A percentile compares a stretch with the other conserved stretches of the same genome.
phyloP scores from a whole-genome alignment of 2,329 filamentous ascomycete species.

The Neofusicoccum umdonicola region DNA sequence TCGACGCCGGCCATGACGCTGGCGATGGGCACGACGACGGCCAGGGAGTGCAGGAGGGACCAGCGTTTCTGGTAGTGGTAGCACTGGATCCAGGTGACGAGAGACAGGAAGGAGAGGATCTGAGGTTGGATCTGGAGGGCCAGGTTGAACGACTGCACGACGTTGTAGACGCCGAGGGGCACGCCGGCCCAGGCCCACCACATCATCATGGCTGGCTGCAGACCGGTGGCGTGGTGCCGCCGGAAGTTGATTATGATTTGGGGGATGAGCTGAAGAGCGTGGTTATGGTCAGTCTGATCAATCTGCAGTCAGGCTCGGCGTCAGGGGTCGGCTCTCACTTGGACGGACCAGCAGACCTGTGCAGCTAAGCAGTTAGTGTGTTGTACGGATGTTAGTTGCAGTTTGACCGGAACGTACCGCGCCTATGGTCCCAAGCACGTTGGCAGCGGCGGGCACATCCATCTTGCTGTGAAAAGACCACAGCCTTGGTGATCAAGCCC shows the following conservation, averaged over 20 bases:
- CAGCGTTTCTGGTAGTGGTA: conserved; percentile 51
- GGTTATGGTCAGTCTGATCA: not conserved
- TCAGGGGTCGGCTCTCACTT: conserved; percentile 39
- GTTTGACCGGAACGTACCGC: conserved; percentile 45
- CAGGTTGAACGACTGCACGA: conserved; percentile 53
- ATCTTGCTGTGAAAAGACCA: conserved; percentile 33
- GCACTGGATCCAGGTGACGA: conserved; percentile 57
- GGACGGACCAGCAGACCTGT: conserved; percentile 62
- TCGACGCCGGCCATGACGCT: conserved; percentile 60
- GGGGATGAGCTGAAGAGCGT: conserved; percentile 56
- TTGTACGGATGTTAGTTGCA: not conserved
- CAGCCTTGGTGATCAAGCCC: not conserved
- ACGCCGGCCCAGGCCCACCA: conserved; percentile 68
- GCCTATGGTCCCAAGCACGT: conserved; percentile 59
- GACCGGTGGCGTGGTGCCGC: conserved; percentile 62
- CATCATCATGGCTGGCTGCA: conserved; percentile 71
- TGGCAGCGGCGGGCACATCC: conserved; percentile 56
- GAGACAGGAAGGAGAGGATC: conserved; percentile 52
- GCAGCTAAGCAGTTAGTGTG: not conserved
- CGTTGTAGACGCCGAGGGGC: conserved; percentile 62
- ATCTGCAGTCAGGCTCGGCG: too few relatives aligned
- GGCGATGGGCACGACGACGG: conserved; percentile 53
- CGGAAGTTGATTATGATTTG: conserved; percentile 69
- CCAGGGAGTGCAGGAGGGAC: conserved; percentile 41
- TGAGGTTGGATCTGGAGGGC: conserved; percentile 57